Conservation (phyloP, 1,284 basidiomycete genomes). For the Puccinia triticina region DNA sequence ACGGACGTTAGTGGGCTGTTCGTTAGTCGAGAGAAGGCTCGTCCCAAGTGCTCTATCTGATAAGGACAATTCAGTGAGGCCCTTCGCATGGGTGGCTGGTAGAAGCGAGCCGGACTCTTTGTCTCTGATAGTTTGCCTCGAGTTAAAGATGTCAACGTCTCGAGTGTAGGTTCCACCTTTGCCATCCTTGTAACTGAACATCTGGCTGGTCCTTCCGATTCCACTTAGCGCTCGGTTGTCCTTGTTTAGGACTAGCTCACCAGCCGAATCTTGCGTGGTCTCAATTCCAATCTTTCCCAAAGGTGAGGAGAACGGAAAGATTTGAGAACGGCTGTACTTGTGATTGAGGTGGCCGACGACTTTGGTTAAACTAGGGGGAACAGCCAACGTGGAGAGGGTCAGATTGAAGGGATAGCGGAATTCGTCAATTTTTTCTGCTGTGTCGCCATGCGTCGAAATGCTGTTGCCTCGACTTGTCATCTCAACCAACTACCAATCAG, state of each 20-base stretch:
- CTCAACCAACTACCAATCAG: not conserved
- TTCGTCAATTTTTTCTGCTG: not conserved
- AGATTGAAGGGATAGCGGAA: constrained; percentile 39
- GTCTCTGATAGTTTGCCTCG: not conserved
- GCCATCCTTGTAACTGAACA: constrained; percentile 9
- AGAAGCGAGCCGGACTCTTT: not conserved
- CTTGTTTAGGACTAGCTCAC: not conserved
- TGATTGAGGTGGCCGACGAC: constrained; percentile 7
- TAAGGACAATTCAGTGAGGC: not conserved
- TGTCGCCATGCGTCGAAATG: constrained; percentile 25
- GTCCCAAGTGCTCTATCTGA: not conserved
- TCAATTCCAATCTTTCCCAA: constrained; percentile 9
- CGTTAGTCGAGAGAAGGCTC: not conserved
- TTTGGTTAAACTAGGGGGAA: not conserved
- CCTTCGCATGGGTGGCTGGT: not conserved
- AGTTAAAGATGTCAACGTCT: constrained; percentile 3
- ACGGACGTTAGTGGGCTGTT: not conserved
- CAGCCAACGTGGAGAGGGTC: not conserved
- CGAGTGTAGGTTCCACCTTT: not conserved
- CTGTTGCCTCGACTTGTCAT: constrained; percentile 8
- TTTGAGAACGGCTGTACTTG: constrained; percentile 11
- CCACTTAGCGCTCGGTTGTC: constrained; percentile 19
- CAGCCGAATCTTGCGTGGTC: constrained; percentile 22
- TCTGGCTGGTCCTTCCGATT: constrained; percentile 26
- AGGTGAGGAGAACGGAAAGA: not conserved